Conservation (phyloP, 2,329 filamentous ascomycete genomes). For the Botrytis fabae region DNA sequence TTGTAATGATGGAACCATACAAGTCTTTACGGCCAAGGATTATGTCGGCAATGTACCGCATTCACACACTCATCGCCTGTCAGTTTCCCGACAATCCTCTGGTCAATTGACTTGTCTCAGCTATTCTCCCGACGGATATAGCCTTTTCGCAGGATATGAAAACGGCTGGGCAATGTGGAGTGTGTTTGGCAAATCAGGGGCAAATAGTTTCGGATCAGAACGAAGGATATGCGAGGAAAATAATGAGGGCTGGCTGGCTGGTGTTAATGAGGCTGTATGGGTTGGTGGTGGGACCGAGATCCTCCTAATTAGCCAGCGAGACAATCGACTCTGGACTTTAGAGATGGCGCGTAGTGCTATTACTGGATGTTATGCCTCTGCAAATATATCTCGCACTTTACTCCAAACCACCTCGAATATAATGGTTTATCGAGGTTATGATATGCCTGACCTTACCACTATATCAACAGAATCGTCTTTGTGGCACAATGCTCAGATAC, state of each 20-base stretch:
- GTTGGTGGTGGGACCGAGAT: slow-evolving; percentile 85
- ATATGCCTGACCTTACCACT: slow-evolving; percentile 84
- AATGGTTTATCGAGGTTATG: slow-evolving; percentile 91
- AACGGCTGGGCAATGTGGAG: slow-evolving; percentile 96
- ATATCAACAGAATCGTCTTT: slow-evolving; percentile 89
- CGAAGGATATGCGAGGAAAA: slow-evolving; percentile 63
- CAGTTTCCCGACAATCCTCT: slow-evolving; percentile 65
- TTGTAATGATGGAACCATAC: slow-evolving; percentile 74
- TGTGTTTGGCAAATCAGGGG: slow-evolving; percentile 89
- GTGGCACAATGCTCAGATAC: slow-evolving; percentile 93
- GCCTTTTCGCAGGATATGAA: slow-evolving; percentile 89
- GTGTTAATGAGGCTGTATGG: slow-evolving; percentile 79
- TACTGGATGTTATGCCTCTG: slow-evolving; percentile 85
- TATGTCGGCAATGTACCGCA: slow-evolving; percentile 89
- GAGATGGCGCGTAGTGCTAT: slow-evolving; percentile 95
- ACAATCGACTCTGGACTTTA: slow-evolving; percentile 80
- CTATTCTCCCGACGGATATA: slow-evolving; percentile 96
- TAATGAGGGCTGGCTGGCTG: slow-evolving; percentile 80
- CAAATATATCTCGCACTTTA: slow-evolving; percentile 86
- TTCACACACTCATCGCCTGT: slow-evolving; percentile 74
- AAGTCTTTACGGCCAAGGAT: slow-evolving; percentile 90
- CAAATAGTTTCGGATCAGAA: slow-evolving; percentile 78
- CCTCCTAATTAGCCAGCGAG: slow-evolving; percentile 67
- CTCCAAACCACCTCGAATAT: slow-evolving; percentile 85
- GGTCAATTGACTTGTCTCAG: slow-evolving; percentile 72